Evolutionary conservation across 805 yeast genomes (phyloP).

Genomic region (Candida glaebosa): DNA sequence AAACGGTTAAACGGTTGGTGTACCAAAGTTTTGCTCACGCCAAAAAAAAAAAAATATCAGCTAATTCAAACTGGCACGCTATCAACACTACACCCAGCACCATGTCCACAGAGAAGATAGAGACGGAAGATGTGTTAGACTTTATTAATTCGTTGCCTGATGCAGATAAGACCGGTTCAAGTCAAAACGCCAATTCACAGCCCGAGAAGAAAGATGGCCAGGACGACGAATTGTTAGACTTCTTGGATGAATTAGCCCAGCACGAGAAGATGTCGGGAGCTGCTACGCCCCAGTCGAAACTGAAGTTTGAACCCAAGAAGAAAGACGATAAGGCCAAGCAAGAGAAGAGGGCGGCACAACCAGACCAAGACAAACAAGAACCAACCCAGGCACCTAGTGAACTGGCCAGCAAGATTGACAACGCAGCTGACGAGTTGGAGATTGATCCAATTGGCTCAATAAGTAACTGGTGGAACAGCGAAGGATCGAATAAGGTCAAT

Average conservation of each 20-base stretch:
- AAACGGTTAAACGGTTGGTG: too few species aligned
- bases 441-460: slow-evolving; percentile 64
- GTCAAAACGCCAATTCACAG: slow-evolving; percentile 11
- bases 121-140: slow-evolving; percentile 67
- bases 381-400: too few species aligned
- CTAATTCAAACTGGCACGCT: neutral
- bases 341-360: too few species aligned
- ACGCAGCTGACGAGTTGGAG: slow-evolving; percentile 17
- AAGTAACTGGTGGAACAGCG: slow-evolving; percentile 81
- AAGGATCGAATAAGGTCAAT: slow-evolving; percentile 63
- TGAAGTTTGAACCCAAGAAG: slow-evolving; percentile 32
- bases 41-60: neutral
- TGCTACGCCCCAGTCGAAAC: slow-evolving; percentile 10
- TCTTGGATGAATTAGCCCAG: slow-evolving; percentile 67
- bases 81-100: neutral
- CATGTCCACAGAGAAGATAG: slow-evolving; percentile 7
- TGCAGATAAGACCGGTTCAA: slow-evolving; percentile 15
- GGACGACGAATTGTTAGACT: slow-evolving; percentile 53
- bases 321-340: slow-evolving; percentile 5
- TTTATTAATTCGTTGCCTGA: slow-evolving; percentile 80
- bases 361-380: too few species aligned
- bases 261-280: slow-evolving; percentile 40
- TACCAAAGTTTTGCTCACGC: too few species aligned
- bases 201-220: slow-evolving; percentile 27
- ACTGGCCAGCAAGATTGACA: neutral